Evolutionary conservation across 2,329 filamentous ascomycete species (phyloP), one percentile per base, ranked within the genome.

Genomic region (Sclerotinia trifoliorum): DNA sequence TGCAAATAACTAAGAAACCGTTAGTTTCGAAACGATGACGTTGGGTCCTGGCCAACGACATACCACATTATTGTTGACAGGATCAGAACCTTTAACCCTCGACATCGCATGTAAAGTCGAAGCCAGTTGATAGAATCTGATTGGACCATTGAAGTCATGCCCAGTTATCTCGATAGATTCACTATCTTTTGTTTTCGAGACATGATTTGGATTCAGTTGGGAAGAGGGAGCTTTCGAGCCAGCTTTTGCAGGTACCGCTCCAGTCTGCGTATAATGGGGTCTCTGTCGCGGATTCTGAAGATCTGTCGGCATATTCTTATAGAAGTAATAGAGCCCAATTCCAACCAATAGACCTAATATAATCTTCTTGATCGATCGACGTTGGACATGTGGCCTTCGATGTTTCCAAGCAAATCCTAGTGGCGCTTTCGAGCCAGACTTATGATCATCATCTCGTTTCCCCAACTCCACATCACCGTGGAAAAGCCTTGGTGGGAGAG

Each of bases 61-160:
- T 71, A 97, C 84, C 21, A 97, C 84, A 74, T 93, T 93, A 63
- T 85, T 85, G 75, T 91, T 92, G 49, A 80, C 76, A 44, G 77
- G 71, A 65, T 80, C 80, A 61, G 79, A 78, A 5, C 88, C 88
- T 35, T 81, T 80, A 0, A 86, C 87, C 26, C 79, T 81, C 10
- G 82, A 77, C 55, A 90, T 86, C 17, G 81, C 83, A 54, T 88
- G 85, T 52, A 97, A 80, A 4, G 89, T 88, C 24, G 78, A 75
- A 0, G 85, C 86, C 54, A 97, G 83, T 15, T 85, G 79, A 73
- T 85, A 85, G 76, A 92, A 94, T 73, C 83, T 86, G 73, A 96
- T 83, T 1, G 85, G 85, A 0, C 92, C 93, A 71, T 89, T 86
- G 78, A 90, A 94, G 63, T 83, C 83, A 70, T 83, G 79, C 67